These are phyloP conservation scores for Arthrocladium fulminans DNA, from an alignment of 2,329 filamentous ascomycete species.

Conservation along the genomic window DNA sequence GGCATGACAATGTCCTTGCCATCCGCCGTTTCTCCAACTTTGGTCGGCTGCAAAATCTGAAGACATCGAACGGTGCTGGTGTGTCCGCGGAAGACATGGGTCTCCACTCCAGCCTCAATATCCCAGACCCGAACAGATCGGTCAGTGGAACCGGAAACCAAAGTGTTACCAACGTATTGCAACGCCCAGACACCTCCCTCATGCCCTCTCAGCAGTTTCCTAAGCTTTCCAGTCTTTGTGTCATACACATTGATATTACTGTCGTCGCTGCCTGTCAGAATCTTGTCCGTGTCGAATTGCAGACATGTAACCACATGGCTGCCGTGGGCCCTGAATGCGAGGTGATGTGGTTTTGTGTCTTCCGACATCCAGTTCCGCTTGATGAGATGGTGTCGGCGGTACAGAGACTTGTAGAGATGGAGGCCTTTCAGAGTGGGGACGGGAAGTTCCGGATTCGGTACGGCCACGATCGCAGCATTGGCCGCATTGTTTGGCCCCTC, in stretches of 20 bases:
- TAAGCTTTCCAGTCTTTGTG: slow-evolving; percentile 81
- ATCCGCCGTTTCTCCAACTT: slow-evolving; percentile 61
- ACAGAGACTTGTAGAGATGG: slow-evolving; percentile 93
- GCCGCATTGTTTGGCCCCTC: slow-evolving; percentile 83
- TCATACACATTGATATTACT: slow-evolving; percentile 97
- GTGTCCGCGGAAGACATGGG: slow-evolving; percentile 93
- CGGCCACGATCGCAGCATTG: slow-evolving; percentile 69
- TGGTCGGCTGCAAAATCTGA: slow-evolving; percentile 81
- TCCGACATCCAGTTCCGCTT: slow-evolving; percentile 81
- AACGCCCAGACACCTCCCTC: slow-evolving; percentile 97
- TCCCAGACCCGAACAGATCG: slow-evolving; percentile 99
- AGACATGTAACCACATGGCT: slow-evolving; percentile 95
- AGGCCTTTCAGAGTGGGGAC: slow-evolving; percentile 69
- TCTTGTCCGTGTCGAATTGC: slow-evolving; percentile 96
- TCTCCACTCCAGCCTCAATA: slow-evolving; percentile 83
- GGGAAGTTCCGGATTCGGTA: slow-evolving; percentile 73
- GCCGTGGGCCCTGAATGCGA: slow-evolving; percentile 93
- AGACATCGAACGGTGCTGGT: slow-evolving; percentile 94
- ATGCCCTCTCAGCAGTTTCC: slow-evolving; percentile 78
- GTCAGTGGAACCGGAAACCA: slow-evolving; percentile 94
- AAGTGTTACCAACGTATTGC: slow-evolving; percentile 87
- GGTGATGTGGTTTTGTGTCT: slow-evolving; percentile 75
- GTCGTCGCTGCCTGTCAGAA: slow-evolving; percentile 93
- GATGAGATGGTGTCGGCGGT: slow-evolving; percentile 85
- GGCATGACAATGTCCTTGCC: slow-evolving; percentile 80